Evolutionary conservation across 495 filamentous ascomycete species (phyloP), one percentile per base, ranked within the genome.

Genomic region (Tuber umbilicatum): DNA sequence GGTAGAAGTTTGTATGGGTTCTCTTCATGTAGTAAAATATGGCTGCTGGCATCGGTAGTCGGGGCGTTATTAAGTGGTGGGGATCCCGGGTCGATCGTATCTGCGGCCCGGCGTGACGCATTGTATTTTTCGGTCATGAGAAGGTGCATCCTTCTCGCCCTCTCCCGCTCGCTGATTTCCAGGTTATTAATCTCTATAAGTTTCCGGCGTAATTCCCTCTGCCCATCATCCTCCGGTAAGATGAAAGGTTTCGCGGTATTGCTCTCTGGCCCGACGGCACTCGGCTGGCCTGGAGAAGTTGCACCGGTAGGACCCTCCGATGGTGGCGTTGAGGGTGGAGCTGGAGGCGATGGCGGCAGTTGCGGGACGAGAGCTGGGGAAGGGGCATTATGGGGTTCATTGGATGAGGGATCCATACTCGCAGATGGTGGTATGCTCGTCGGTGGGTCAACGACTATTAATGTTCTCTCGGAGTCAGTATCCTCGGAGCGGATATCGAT

Each of bases 191-290:
- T 94, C 43, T 87, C 87, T 55, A 92, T 87, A 75, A 99, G 94
- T 83, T 89, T 90, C 75, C 86, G 87, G 73, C 95, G 86, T 73
- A 98, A 83, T 71, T 84, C 83, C 12, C 89, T 86, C 92, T 97
- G 97, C 42, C 95, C 95, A 86, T 99, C 95, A 83, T 99, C 93
- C 78, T 91, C 95, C 0, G 95, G 96, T 70, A 99, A 85, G 35
- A 85, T 81, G 10, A 72, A 69, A 75, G 76, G 74, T 74, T 81
- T 75, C 64, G 71, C 10, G 77, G 79, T 50, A 77, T 75, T 72
- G 76, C 70, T 47, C 55, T 68, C 70, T 45, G 64, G 47, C 27
- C 37, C 35, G 31, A 72, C 70, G 39, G 68, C 60, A 70, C 74
- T 78, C 35, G 75, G 60, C 55, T 68, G 78, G 39, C 77, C 70